phyloP scores from a whole-genome alignment of 2,329 filamentous ascomycete species.

The Pseudocercospora macadamiae region DNA sequence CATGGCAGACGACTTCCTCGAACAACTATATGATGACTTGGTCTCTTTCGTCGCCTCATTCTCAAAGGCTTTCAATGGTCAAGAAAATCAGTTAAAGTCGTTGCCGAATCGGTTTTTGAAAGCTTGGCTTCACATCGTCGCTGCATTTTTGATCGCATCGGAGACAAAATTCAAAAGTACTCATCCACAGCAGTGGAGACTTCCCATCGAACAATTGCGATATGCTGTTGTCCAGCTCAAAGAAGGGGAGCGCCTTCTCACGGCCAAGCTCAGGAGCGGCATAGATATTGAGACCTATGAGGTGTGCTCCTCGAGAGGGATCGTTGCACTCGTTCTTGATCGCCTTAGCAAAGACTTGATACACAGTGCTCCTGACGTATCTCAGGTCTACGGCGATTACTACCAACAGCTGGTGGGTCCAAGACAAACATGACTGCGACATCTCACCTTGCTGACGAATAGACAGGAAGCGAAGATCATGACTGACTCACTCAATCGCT shows the following conservation, averaged over 20 bases:
- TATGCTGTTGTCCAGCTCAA: slow-evolving; percentile 3
- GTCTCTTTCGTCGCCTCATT: slow-evolving; percentile 6
- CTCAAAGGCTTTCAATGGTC: slow-evolving; percentile 6
- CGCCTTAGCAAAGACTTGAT: slow-evolving; percentile 16
- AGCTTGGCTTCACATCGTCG: slow-evolving; percentile 19
- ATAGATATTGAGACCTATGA: slow-evolving; percentile 15
- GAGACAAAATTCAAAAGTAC: background rate
- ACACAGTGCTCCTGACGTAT: slow-evolving; percentile 9
- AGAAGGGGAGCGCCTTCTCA: slow-evolving; percentile 7
- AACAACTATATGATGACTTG: slow-evolving; percentile 5
- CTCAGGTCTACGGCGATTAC: slow-evolving; percentile 17
- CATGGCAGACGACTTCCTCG: slow-evolving; percentile 4
- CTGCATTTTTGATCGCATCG: slow-evolving; percentile 12
- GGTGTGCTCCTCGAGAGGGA: slow-evolving; percentile 18
- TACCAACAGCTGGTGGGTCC: slow-evolving; percentile 12
- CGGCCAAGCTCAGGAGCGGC: slow-evolving; percentile 4
- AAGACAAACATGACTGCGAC: no score
- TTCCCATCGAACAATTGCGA: background rate
- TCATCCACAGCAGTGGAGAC: background rate
- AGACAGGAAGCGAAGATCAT: slow-evolving; percentile 18
- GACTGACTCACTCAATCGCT: slow-evolving; percentile 11
- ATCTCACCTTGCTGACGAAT: background rate
- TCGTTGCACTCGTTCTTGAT: slow-evolving; percentile 16
- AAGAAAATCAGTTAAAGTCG: background rate
- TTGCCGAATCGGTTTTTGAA: slow-evolving; percentile 14